Evolutionary conservation across 192 early-diverging fungal genomes (phyloP), one percentile per base, ranked within the genome.

Genomic region (Mortierella alpina): DNA sequence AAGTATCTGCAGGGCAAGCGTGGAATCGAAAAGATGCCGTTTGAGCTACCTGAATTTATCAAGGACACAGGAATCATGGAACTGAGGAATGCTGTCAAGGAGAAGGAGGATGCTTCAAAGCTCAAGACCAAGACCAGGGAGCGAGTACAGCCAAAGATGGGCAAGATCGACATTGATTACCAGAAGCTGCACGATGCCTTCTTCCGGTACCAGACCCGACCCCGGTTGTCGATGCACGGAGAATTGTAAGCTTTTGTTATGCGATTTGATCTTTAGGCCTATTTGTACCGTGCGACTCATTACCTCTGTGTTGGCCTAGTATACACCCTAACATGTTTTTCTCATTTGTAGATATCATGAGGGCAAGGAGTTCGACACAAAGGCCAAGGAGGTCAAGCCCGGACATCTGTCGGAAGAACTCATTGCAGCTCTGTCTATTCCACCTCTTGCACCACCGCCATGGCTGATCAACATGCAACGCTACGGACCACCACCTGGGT

Each of bases 401-500:
- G 97, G 98, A 4, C 81, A 88, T 20, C 77, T 99, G 14, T 94
- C 92, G 14, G 94, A 96, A 52, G 93, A 94, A n/a, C 83, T 99
- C 14, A 93, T 91, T 57, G 86, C 83, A 6, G 98, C 98, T 0
- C 88, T 99, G 14, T 93, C 90, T 53, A 96, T 98, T 74, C 96
- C 96, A 55, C 94, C 94, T 6, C 83, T 95, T 52, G 96, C 96
- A 2, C 96, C 98, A 22, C 95, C 96, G 48, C 98, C 98, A 20
- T 99, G 97, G 97, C 85, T 99, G 46, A 91, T 98, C 71, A 97
- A 96, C 72, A 99, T 99, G 98, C 98, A 99, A 86, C 89, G 97
- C 22, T 93, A 96, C 74, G 98, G 98, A 2, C 96, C 95, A 17
- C 98, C 98, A 46, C 96, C 97, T 6, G 94, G 92, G 59, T 99